phyloP scores from a whole-genome alignment of 106 monocot species.

The Chionographis japonica region DNA sequence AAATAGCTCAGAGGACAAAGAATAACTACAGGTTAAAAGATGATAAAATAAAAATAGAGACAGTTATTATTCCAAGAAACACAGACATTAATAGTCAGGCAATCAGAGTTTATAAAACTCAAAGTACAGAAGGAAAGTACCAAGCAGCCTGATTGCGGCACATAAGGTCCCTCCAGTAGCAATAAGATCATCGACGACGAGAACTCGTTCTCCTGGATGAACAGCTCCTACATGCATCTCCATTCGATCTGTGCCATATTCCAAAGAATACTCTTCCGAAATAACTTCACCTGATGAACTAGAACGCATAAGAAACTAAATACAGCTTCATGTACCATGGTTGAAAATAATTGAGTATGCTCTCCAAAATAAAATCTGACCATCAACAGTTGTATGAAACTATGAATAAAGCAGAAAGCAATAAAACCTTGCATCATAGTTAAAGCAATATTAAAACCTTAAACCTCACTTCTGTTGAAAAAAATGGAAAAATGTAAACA shows the following conservation, averaged over 20 bases:
- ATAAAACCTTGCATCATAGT: no score
- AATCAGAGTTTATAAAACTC: not conserved
- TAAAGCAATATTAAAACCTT: no score
- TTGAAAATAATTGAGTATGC: no score
- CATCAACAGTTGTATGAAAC: no score
- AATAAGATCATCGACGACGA: slow-evolving; percentile 73
- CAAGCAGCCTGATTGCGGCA: slow-evolving; percentile 64
- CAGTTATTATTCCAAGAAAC: not conserved
- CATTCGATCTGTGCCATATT: slow-evolving; percentile 68
- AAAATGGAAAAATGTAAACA: no score
- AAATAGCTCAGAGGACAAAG: no score
- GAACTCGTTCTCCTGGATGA: slow-evolving; percentile 33
- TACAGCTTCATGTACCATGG: not conserved
- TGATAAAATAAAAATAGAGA: no score
- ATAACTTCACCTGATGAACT: slow-evolving; percentile 54
- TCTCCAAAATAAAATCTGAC: no score
- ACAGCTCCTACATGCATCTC: slow-evolving; percentile 85
- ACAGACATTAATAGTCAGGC: not conserved
- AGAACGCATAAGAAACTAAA: slow-evolving; percentile 1
- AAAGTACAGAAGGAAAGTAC: slow-evolving; percentile 21
- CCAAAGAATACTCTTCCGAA: slow-evolving; percentile 69
- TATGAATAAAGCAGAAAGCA: no score
- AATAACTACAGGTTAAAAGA: no score
- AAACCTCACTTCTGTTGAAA: no score
- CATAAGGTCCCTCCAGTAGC: slow-evolving; percentile 67